Percentiles rank a stretch among this genome's conserved stretches.
phyloP scores from a whole-genome alignment of 2,329 filamentous ascomycete genomes.

The Lomentospora prolificans region DNA sequence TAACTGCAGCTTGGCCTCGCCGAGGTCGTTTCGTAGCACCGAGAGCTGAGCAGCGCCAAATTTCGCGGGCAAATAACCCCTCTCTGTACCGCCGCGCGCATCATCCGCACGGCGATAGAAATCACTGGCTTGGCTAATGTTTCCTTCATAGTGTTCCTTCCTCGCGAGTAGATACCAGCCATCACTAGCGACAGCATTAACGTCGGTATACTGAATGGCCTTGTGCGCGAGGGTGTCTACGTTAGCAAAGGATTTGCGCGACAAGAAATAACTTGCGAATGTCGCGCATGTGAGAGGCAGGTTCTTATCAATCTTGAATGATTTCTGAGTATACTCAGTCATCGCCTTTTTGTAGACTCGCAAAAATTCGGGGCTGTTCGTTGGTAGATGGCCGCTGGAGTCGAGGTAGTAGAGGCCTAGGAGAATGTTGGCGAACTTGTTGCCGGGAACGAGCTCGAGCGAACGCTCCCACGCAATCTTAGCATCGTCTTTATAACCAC shows the following conservation, averaged over 20 bases:
- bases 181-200: constrained; percentile 93
- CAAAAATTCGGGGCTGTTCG: constrained; percentile 76
- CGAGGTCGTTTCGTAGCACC: constrained; percentile 72
- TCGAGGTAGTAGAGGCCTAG: constrained; percentile 87
- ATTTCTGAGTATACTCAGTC: constrained; percentile 86
- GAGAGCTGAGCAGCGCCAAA: constrained; percentile 88
- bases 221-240: constrained; percentile 83
- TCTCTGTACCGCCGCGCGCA: constrained; percentile 82
- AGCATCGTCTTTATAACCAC: constrained; percentile 89
- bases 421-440: constrained; percentile 82
- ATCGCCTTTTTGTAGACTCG: constrained; percentile 86
- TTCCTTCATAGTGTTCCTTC: constrained; percentile 77
- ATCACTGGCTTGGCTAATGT: constrained; percentile 66
- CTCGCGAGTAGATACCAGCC: constrained; percentile 92
- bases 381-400: constrained; percentile 70
- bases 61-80: constrained; percentile 86
- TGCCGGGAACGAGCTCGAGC: constrained; percentile 69
- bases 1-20: constrained; percentile 83
- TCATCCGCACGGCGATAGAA: constrained; percentile 88
- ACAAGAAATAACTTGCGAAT: constrained; percentile 83
- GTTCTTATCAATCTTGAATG: constrained; percentile 88
- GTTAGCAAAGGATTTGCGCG: constrained; percentile 68
- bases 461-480: constrained; percentile 77
- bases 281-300: constrained; percentile 82
- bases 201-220: constrained; percentile 90